Percentiles rank a stretch among this genome's conserved stretches.
These are phyloP conservation scores for Amoeboaphelidium protococcarum DNA, from an alignment of 371 early-diverging fungal species.

Conservation along the genomic window DNA sequence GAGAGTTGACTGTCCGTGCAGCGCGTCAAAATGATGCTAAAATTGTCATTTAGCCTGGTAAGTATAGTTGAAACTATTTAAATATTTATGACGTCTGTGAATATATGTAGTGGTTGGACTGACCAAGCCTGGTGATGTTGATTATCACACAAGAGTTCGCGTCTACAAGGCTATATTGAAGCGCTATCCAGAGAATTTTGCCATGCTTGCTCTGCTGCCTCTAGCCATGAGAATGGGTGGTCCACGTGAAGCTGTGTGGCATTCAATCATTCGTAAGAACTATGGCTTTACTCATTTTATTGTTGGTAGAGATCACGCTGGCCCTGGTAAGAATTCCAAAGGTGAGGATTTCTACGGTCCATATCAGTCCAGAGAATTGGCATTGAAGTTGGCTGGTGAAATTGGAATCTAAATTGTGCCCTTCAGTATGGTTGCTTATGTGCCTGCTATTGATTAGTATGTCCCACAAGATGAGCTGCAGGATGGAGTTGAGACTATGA, in stretches of 20 bases:
- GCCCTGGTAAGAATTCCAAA: constrained; percentile 68
- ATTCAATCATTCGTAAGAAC: constrained; percentile 85
- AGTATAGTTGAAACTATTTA: too few species aligned
- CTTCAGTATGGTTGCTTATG: constrained; percentile 82
- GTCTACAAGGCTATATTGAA: constrained; percentile 82
- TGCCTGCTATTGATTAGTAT: constrained; percentile 77
- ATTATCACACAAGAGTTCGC: constrained; percentile 81
- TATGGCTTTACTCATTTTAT: constrained; percentile 84
- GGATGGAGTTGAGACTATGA: constrained; percentile 39
- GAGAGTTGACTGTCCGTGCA: constrained; percentile 81
- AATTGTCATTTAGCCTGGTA: constrained; percentile 61
- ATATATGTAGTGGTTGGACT: too few species aligned
- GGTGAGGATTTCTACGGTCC: constrained; percentile 81
- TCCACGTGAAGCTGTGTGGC: constrained; percentile 86
- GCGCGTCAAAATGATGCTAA: constrained; percentile 66
- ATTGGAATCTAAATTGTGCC: constrained; percentile 78
- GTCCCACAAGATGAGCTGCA: constrained; percentile 61
- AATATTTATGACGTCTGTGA: too few species aligned
- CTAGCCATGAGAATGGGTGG: constrained; percentile 93
- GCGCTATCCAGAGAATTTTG: constrained; percentile 81
- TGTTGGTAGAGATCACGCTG: constrained; percentile 78
- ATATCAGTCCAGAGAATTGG: constrained; percentile 72
- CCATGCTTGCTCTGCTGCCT: constrained; percentile 60
- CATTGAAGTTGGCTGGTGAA: constrained; percentile 53
- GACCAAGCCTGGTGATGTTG: constrained; percentile 88